Base-by-base conservation (phyloP, 2,329 filamentous ascomycete genomes). In the Blastomyces silverae region DNA sequence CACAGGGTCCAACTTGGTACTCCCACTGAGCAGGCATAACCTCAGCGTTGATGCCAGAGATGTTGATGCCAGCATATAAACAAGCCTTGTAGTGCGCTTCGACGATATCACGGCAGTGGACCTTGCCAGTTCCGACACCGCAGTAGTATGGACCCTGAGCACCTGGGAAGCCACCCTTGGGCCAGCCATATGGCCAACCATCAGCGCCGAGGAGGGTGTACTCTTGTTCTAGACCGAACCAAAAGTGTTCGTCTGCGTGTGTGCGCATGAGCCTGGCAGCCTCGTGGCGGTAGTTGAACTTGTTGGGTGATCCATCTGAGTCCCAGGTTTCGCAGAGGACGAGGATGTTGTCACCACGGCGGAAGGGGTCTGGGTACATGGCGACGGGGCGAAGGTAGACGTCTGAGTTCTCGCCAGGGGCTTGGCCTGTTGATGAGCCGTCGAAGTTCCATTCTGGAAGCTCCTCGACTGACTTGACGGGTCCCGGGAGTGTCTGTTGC, bases 11-110 rank as follows among this genome's bases (percentile, higher is more conserved):
- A 73, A 97, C 90, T 78, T 97, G 93, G 87, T 91, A 97, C 79
- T 97, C 93, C 93, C 93, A 97, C 81, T 97, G 93, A 67, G 90
- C 92, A 69, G 92, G 90, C 90, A 97, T 96, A 75, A 99, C 94
- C 85, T 99, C 94, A 70, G 94, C 94, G 80, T 99, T 99, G 82
- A 94, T 97, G 75, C 94, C 94, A 34, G 92, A 96, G 80, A 99
- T 97, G 79, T 92, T 88, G 80, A 99, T 85, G 66, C 89, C 89
- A 67, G 93, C 87, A 78, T 91, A 96, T 79, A 97, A 77, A 84
- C 87, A 96, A 70, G 89, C 88, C 81, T 91, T 91, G 88, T 91
- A 92, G 83, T 96, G 91, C 69, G 90, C 89, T 83, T 97, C 93
- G 71, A 99, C 92, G 68, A 99, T 93, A 77, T 99, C 93, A 83